Conservation (phyloP, 257 asterid genomes). For the Euphrasia confusa region DNA sequence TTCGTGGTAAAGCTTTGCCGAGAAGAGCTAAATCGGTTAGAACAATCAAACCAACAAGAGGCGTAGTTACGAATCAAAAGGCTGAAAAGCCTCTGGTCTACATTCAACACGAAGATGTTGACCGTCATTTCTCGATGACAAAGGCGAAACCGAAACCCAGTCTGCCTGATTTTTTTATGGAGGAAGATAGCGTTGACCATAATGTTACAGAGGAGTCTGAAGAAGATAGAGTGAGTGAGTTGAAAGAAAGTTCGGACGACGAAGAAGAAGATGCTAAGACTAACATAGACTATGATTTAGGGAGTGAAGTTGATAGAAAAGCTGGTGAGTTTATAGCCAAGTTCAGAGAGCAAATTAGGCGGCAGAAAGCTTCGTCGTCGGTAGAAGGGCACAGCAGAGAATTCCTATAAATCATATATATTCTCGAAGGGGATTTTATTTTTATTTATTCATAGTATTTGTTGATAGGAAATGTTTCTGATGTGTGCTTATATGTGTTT, state of each 20-base stretch:
- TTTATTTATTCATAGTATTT: not conserved
- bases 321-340: slow-evolving; percentile 94
- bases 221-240: slow-evolving; percentile 28
- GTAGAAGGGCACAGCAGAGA: slow-evolving; percentile 7
- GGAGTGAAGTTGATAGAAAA: slow-evolving; percentile 90
- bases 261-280: slow-evolving; percentile 32
- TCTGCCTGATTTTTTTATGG: slow-evolving; percentile 27
- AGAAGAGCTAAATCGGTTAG: slow-evolving; percentile 72
- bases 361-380: slow-evolving; percentile 59
- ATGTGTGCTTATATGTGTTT: not conserved
- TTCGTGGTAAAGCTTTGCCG: slow-evolving; percentile 34
- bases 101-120: slow-evolving; percentile 21
- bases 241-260: slow-evolving; percentile 31
- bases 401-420: slow-evolving; percentile 5
- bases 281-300: slow-evolving; percentile 36
- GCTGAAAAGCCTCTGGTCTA: slow-evolving; percentile 24
- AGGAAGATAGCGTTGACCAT: slow-evolving; percentile 26
- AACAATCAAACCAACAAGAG: slow-evolving; percentile 46
- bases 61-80: slow-evolving; percentile 25
- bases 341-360: slow-evolving; percentile 86
- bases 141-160: slow-evolving; percentile 36
- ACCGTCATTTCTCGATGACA: slow-evolving; percentile 20
- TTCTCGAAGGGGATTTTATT: not conserved
- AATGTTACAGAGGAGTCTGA: slow-evolving; percentile 24
- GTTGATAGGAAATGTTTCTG: not conserved